A percentile compares a stretch with the other conserved stretches of the same genome.
Evolutionary conservation across 2,329 filamentous ascomycete species (phyloP).

Genomic region (Teratosphaeria zuluensis): DNA sequence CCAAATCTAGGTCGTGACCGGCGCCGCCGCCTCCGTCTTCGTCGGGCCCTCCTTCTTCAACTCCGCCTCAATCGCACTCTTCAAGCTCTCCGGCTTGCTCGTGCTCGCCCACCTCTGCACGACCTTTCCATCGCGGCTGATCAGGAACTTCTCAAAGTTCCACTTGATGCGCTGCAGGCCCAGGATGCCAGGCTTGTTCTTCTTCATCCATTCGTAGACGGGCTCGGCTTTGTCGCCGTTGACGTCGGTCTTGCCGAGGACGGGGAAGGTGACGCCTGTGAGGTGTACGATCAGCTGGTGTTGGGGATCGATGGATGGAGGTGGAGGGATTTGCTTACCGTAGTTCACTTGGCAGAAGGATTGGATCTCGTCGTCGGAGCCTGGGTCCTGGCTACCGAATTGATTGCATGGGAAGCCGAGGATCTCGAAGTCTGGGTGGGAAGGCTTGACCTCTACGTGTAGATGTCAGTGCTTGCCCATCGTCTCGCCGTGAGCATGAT

Average conservation of each 20-base stretch:
- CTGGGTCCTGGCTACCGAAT: constrained; percentile 85
- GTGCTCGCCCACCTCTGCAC: constrained; percentile 78
- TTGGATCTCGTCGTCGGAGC: constrained; percentile 53
- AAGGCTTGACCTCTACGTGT: constrained; percentile 46
- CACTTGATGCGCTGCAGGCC: constrained; percentile 91
- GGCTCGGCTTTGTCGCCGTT: constrained; percentile 77
- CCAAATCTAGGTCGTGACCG: not conserved
- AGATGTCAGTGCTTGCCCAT: not conserved
- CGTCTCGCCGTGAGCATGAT: not conserved
- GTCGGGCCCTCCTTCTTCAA: constrained; percentile 12
- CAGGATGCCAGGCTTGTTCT: constrained; percentile 66
- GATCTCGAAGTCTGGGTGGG: constrained; percentile 69
- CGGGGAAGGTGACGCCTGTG: constrained; percentile 66
- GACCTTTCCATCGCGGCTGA: constrained; percentile 77
- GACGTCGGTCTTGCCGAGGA: constrained; percentile 86
- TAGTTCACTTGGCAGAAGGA: constrained; percentile 85
- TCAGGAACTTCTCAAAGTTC: constrained; percentile 99
- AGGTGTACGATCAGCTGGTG: not conserved
- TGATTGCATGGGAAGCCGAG: constrained; percentile 99
- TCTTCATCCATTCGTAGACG: constrained; percentile 66
- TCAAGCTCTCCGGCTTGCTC: constrained; percentile 73
- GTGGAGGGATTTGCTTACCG: constrained; percentile 33
- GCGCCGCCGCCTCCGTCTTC: constrained; percentile 1
- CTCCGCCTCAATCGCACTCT: constrained; percentile 41
- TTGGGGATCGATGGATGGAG: not conserved